These are phyloP conservation scores for Globisporangium spiculum DNA, from an alignment of 352 stramenopile species.

Conservation along the genomic window DNA sequence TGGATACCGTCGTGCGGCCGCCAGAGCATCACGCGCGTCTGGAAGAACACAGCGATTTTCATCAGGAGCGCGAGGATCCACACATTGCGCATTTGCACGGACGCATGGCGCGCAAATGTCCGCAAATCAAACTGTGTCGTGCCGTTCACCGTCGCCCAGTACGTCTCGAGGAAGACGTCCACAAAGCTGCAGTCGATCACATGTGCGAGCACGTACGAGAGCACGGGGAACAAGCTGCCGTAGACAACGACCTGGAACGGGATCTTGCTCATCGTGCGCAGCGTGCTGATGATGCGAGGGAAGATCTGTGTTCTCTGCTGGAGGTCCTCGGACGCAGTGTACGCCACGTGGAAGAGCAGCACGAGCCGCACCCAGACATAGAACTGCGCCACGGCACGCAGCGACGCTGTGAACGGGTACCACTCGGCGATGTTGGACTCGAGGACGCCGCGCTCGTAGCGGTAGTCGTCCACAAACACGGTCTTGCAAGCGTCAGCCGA, in stretches of 20 bases:
- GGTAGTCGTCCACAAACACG: slow-evolving; percentile 51
- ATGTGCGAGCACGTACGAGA: slow-evolving; percentile 33
- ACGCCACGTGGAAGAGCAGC: slow-evolving; percentile 32
- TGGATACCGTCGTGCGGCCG: slow-evolving; percentile 21
- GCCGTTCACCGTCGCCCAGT: slow-evolving; percentile 29
- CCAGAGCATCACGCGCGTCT: slow-evolving; percentile 18
- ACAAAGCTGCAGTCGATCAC: slow-evolving; percentile 40
- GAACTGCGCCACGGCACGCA: slow-evolving; percentile 32
- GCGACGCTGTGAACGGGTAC: slow-evolving; percentile 25
- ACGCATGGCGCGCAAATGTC: slow-evolving; percentile 27
- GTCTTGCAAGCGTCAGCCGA: slow-evolving; percentile 17
- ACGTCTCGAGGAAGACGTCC: slow-evolving; percentile 34
- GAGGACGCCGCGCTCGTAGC: slow-evolving; percentile 39
- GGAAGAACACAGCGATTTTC: slow-evolving; percentile 20
- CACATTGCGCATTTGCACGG: slow-evolving; percentile 45
- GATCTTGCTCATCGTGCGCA: slow-evolving; percentile 32
- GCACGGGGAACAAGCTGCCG: slow-evolving; percentile 36
- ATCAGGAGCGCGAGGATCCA: slow-evolving; percentile 39
- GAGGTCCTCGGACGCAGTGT: slow-evolving; percentile 1
- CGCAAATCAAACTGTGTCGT: slow-evolving; percentile 21
- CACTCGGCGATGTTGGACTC: slow-evolving; percentile 35
- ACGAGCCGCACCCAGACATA: slow-evolving; percentile 50
- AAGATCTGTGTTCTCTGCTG: neutral
- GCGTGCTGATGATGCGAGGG: neutral
- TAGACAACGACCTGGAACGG: slow-evolving; percentile 59